These are phyloP conservation scores for Pisolithus sp. DNA, from an alignment of 768 basidiomycete genomes.

Conservation along the genomic window DNA sequence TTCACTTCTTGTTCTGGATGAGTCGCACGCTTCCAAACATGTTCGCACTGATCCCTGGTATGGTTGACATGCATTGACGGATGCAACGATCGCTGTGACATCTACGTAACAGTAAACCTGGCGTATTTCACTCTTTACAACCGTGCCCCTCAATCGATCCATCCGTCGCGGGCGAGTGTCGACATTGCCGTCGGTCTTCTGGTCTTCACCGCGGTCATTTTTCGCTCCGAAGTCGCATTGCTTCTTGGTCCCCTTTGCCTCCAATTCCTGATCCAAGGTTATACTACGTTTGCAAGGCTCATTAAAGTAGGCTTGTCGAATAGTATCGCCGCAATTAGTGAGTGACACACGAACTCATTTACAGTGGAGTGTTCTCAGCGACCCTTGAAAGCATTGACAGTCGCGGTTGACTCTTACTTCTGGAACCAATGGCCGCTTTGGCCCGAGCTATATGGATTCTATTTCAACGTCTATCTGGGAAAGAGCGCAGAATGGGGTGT, in stretches of 20 bases:
- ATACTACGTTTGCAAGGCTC: slow-evolving; percentile 38
- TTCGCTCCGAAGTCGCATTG: slow-evolving; percentile 74
- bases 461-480: slow-evolving; percentile 84
- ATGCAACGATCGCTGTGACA: not conserved
- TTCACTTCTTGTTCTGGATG: slow-evolving; percentile 92
- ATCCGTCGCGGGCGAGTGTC: slow-evolving; percentile 30
- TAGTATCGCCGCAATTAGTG: slow-evolving; percentile 48
- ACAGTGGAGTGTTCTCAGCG: not conserved
- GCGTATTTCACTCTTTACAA: slow-evolving; percentile 44
- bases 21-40: slow-evolving; percentile 92
- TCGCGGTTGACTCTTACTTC: slow-evolving; percentile 76
- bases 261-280: slow-evolving; percentile 41
- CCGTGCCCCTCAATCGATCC: slow-evolving; percentile 31
- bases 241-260: slow-evolving; percentile 58
- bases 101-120: slow-evolving; percentile 45
- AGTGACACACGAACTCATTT: slow-evolving; percentile 8
- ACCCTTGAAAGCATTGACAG: slow-evolving; percentile 44
- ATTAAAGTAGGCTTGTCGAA: slow-evolving; percentile 45
- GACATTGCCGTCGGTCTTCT: slow-evolving; percentile 50
- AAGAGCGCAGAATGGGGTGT: slow-evolving; percentile 93
- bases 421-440: slow-evolving; percentile 71
- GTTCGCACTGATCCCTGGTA: slow-evolving; percentile 80
- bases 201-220: slow-evolving; percentile 59
- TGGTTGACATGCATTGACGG: slow-evolving; percentile 4
- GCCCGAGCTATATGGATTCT: slow-evolving; percentile 77